Conservation (phyloP, 352 stramenopile species). For the Pythium biforme region DNA sequence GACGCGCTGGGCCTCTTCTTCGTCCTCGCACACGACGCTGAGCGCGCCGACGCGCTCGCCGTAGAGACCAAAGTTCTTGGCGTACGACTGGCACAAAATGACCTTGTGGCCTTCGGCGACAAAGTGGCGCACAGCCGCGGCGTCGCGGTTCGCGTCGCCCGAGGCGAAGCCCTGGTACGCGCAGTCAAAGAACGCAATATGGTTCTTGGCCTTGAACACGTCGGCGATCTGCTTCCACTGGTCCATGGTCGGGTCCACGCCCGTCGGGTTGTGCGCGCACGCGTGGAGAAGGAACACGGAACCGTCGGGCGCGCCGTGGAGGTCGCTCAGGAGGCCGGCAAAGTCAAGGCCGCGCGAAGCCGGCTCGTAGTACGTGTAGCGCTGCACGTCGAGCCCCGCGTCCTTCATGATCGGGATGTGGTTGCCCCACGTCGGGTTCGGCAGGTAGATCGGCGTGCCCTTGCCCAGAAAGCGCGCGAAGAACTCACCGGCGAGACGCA, state of each 20-base stretch:
- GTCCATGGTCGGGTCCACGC: constrained; percentile 96
- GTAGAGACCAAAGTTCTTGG: constrained; percentile 99
- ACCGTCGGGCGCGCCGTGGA: constrained; percentile 91
- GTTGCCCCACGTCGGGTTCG: constrained; percentile 99
- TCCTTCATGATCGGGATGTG: constrained; percentile 95
- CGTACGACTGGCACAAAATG: constrained; percentile 97
- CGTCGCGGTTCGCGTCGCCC: constrained; percentile 95
- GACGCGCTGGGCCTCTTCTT: constrained; percentile 95
- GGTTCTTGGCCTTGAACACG: constrained; percentile 94
- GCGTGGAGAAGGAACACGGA: constrained; percentile 98
- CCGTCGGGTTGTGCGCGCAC: constrained; percentile 99
- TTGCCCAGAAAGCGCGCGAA: constrained; percentile 89
- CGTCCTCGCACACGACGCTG: constrained; percentile 91
- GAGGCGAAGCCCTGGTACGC: constrained; percentile 99
- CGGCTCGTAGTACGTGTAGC: constrained; percentile 87
- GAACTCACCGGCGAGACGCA: constrained; percentile 96
- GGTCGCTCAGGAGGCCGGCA: constrained; percentile 92
- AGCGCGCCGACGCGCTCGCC: constrained; percentile 97
- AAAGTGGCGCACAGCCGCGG: constrained; percentile 93
- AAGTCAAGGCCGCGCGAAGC: constrained; percentile 91
- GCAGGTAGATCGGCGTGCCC: constrained; percentile 94
- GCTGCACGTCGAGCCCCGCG: constrained; percentile 74
- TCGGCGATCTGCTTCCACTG: constrained; percentile 98
- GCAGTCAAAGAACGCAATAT: constrained; percentile 99
- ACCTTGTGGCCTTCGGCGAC: constrained; percentile 98